These are phyloP conservation scores for Candida tetrigidarum DNA, from an alignment of 1,139 yeast species.

Conservation along the genomic window DNA sequence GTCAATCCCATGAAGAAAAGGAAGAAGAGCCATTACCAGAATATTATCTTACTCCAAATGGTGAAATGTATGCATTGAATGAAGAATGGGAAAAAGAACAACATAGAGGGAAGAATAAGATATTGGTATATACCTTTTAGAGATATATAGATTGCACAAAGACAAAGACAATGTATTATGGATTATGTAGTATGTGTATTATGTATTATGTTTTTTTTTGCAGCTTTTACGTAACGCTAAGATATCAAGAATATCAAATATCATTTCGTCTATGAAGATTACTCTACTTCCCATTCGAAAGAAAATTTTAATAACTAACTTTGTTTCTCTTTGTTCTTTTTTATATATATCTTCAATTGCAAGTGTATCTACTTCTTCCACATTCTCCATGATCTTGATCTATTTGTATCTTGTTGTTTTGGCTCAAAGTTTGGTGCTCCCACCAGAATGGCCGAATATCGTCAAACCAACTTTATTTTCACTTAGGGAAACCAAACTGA, in stretches of 20 bases:
- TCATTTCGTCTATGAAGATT: not conserved
- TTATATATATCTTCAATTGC: too few relatives aligned
- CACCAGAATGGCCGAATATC: conserved; percentile 17
- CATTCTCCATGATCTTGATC: not conserved
- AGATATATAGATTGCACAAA: not conserved
- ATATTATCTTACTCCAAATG: conserved; percentile 35
- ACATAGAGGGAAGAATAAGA: conserved; percentile 31
- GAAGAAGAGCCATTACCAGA: conserved; percentile 27
- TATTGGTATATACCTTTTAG: conserved; percentile 36
- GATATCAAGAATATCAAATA: not conserved
- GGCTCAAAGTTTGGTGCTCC: conserved; percentile 11
- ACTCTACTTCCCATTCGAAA: not conserved
- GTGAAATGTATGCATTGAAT: conserved; percentile 39
- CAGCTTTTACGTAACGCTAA: not conserved
- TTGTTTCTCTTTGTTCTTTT: not conserved
- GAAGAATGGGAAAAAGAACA: conserved; percentile 26
- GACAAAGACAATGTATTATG: not conserved
- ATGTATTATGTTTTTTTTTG: conserved; percentile 5
- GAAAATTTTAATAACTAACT: not conserved
- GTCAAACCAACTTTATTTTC: conserved; percentile 16
- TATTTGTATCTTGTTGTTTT: conserved; percentile 1
- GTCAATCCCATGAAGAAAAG: conserved; percentile 6
- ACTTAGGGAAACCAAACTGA: conserved; percentile 16
- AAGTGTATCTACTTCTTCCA: not conserved
- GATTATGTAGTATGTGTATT: not conserved